These are phyloP conservation scores for Phialocephala sp. DNA, from an alignment of 2,329 filamentous ascomycete species.

Conservation along the genomic window DNA sequence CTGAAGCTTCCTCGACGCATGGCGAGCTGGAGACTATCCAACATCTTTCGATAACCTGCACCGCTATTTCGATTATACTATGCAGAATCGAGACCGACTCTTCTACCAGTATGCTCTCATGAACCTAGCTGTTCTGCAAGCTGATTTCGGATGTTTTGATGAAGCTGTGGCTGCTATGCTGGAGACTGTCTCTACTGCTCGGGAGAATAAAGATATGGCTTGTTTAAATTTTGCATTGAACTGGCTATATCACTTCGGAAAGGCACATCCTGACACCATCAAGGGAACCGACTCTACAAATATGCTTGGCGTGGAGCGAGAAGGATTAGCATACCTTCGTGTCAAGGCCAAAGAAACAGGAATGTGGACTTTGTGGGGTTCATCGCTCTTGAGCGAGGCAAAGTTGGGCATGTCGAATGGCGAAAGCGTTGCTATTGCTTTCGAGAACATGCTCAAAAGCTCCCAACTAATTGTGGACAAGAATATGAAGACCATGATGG, in stretches of 20 bases:
- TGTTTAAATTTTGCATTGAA: constrained; percentile 95
- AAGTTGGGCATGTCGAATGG: constrained; percentile 79
- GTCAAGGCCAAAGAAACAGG: constrained; percentile 84
- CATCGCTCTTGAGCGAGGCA: constrained; percentile 83
- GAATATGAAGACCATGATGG: constrained; percentile 74
- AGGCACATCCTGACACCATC: constrained; percentile 79
- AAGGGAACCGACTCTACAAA: constrained; percentile 72
- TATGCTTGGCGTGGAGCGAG: constrained; percentile 78
- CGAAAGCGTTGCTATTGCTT: constrained; percentile 63
- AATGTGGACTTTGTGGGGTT: constrained; percentile 85
- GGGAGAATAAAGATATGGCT: constrained; percentile 89
- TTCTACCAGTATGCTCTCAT: constrained; percentile 96
- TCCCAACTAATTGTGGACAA: constrained; percentile 82
- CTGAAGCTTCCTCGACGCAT: constrained; percentile 83
- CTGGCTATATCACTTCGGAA: constrained; percentile 95
- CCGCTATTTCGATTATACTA: constrained; percentile 95
- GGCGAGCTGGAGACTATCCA: constrained; percentile 88
- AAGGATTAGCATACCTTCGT: constrained; percentile 83
- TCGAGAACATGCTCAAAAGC: constrained; percentile 82
- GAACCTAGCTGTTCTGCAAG: constrained; percentile 90
- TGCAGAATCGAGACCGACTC: constrained; percentile 80
- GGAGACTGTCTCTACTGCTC: constrained; percentile 91
- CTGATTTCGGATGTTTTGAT: constrained; percentile 89
- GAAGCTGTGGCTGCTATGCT: constrained; percentile 95
- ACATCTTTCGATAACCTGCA: constrained; percentile 91